Evolutionary conservation across 2,329 filamentous ascomycete species (phyloP).

Genomic region (Proliferodiscus dingleyae): DNA sequence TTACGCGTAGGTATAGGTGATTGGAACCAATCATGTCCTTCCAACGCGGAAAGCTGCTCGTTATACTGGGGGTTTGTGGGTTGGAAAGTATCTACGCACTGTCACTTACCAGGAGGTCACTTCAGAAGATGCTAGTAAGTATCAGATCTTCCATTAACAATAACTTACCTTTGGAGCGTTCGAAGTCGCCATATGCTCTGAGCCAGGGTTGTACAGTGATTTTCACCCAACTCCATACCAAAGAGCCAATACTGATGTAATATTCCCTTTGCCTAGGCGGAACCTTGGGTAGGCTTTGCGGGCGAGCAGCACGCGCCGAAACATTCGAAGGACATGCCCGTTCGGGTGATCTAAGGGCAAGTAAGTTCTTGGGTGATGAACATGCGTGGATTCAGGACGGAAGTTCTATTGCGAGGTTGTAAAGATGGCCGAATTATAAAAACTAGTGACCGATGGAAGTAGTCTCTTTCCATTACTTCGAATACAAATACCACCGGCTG

Average conservation of each 20-base stretch:
- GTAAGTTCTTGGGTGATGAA: constrained; percentile 38
- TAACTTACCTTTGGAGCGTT: no score
- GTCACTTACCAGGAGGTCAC: constrained; percentile 49
- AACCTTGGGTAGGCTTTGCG: constrained; percentile 46
- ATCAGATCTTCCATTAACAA: no score
- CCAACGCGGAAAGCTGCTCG: constrained; percentile 43
- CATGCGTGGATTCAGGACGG: constrained; percentile 38
- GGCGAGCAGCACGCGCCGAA: constrained; percentile 44
- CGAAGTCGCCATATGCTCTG: no score
- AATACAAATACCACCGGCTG: no score
- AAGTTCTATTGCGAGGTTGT: background rate
- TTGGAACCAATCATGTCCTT: constrained; percentile 51
- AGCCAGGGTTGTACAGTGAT: no score
- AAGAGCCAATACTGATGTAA: no score
- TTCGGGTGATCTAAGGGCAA: constrained; percentile 44
- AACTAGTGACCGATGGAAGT: no score
- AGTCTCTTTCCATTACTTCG: no score
- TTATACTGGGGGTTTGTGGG: constrained; percentile 50
- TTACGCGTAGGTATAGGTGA: constrained; percentile 34
- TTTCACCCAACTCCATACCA: no score
- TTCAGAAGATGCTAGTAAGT: constrained; percentile 38
- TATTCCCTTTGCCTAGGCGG: no score
- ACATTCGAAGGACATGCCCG: constrained; percentile 49
- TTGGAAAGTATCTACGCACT: constrained; percentile 49
- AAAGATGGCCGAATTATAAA: no score